Base-by-base conservation (phyloP, 2,329 filamentous ascomycete species). In the Fusarium sp. region DNA sequence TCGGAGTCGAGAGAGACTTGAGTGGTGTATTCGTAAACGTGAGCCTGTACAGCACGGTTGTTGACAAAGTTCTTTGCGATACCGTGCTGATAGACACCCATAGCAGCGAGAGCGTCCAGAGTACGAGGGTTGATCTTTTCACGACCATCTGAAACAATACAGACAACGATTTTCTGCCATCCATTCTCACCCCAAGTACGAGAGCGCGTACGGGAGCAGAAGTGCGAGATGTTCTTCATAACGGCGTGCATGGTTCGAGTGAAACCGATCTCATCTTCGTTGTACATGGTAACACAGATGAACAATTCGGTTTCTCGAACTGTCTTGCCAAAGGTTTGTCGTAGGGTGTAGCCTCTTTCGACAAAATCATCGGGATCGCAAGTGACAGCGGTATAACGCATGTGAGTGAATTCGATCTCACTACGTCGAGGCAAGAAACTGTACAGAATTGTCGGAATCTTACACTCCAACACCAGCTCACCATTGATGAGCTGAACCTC, bases 51-150 rank as follows among this genome's bases (percentile, higher is more conserved):
- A 66, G 97, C 93, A 74, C 93, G 93, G 76, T 96, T 91, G 82
- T 99, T 99, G 85, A 99, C 96, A 78, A 92, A 90, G 80, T 99
- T 99, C 86, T 99, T 99, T 62, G 96, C 96, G 76, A 99, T 98
- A 30, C 97, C 96, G 77, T 97, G 93, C 80, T 99, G 96, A 80
- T 99, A 99, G 56, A 98, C 94, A 65, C 96, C 96, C 89, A 99
- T 96, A 31, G 96, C 96, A 13, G 97, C 96, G 66, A 99, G 83
- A 8, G 94, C 96, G 78, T 99, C 97, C 2, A 99, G 87, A 0
- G 96, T 98, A 59, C 96, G 88, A 14, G 94, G 93, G 78, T 99
- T 93, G 31, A 99, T 95, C 81, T 84, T 94, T 70, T 92, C 90
- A 75, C 97, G 91, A 23, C 96, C 96, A 78, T 99, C 96, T 2